Evolutionary conservation across 2,329 filamentous ascomycete species (phyloP), one percentile per base, ranked within the genome.

Genomic region (Aciculosporium take): DNA sequence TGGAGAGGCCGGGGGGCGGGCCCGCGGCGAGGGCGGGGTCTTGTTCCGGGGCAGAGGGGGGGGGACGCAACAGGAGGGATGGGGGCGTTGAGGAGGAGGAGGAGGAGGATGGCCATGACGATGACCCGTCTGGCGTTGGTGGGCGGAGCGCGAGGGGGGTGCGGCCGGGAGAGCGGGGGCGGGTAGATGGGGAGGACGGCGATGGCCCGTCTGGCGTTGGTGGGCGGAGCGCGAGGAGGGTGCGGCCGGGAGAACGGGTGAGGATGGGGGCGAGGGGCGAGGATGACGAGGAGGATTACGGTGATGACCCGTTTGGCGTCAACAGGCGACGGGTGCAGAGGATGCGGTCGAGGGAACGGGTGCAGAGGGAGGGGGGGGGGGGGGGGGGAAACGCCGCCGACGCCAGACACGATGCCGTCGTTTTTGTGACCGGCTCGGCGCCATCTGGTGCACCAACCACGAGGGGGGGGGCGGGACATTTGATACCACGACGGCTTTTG

Each of bases 1-100:
- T 76, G 37, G 67, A 71, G 30, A 63, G 72, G 7, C 72, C 72
- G 2, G 66, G 62, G 69, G 21, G 4, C 3, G 4, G 23, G 7
- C 7, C 0, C 63, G 41, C 12, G 31, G 62, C 1, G 52, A 53
- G 21, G 6, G 24, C 35, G n/a, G 49, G 56, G 2, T 57, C 52
- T 33, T 24, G 38, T 10, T 48, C 55, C 3, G 3, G 31, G 9
- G 40, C 9, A 7, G 18, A 13, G 7, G 18, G 21, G 27, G 27
- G n/a, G 33, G 10, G 40, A 23, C 12, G 21, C 7, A 34, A 5
- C 12, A 7, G 15, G 4, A 13, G 4, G 28, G 5, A 7, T 4
- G 30, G 13, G 18, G 17, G 9, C 7, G 28, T 24, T 8, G 25
- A 23, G 8, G 28, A 32, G 4, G 37, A 44, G 8, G 18, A 45